A percentile compares a stretch with the other conserved stretches of the same genome.
Evolutionary conservation across 352 stramenopile species (phyloP).

Genomic region (Bremia lactucae): DNA sequence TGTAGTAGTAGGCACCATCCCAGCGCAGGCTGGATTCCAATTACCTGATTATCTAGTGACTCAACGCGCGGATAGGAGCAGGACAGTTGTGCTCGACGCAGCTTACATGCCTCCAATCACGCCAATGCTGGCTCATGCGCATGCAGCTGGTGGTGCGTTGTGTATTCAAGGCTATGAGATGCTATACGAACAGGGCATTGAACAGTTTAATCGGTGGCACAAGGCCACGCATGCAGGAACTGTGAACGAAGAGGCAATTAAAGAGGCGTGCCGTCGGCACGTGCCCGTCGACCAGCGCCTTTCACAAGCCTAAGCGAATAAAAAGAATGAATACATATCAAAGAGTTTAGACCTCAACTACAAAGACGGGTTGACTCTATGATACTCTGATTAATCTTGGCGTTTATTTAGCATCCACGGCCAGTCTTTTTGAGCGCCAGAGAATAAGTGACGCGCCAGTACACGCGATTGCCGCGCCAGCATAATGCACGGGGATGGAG

Average conservation of each 20-base stretch:
- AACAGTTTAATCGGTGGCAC: constrained; percentile 94
- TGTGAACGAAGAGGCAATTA: constrained; percentile 44
- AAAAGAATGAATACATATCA: no score
- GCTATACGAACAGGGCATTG: constrained; percentile 95
- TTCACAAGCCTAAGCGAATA: constrained; percentile 11
- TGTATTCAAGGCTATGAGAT: constrained; percentile 96
- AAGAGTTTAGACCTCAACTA: no score
- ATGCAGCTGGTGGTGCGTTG: constrained; percentile 55
- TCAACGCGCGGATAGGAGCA: constrained; percentile 15
- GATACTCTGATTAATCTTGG: no score
- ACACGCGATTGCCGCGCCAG: constrained; percentile 36
- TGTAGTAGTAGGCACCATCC: constrained; percentile 94
- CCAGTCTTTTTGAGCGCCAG: constrained; percentile 30
- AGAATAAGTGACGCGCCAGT: constrained; percentile 32
- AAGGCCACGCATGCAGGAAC: constrained; percentile 32
- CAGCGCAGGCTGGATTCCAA: constrained; percentile 76
- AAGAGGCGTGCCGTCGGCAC: constrained; percentile 40
- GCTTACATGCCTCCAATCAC: constrained; percentile 97
- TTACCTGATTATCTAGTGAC: constrained; percentile 61
- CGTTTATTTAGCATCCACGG: constrained; percentile 19
- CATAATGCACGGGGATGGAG: constrained; percentile 70
- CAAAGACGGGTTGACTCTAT: no score
- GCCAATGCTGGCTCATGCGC: constrained; percentile 85
- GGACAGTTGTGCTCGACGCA: constrained; percentile 90
- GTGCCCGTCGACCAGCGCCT: constrained; percentile 49